Evolutionary conservation across 169 alveolate species (phyloP).

Genomic region (Condylostoma magnum): DNA sequence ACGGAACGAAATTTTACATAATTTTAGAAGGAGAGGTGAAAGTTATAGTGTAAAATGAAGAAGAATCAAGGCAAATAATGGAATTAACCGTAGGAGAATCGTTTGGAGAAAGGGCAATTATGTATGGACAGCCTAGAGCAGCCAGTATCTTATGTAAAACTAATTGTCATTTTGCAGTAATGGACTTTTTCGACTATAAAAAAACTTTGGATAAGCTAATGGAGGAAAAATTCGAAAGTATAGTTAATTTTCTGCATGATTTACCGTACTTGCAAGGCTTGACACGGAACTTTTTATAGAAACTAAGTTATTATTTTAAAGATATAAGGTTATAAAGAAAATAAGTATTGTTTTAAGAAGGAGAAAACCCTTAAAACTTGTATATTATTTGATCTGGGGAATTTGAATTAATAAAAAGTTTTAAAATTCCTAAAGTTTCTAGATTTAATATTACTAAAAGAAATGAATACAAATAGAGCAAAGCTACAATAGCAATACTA

Average conservation of each 20-base stretch:
- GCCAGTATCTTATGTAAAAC: conserved; percentile 31
- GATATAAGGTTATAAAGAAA: conserved; percentile 21
- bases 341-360: conserved; percentile 32
- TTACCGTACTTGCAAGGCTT: conserved; percentile 25
- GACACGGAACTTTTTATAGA: conserved; percentile 15
- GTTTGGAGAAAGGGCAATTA: conserved; percentile 14
- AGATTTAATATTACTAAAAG: neutral
- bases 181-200: conserved; percentile 22
- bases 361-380: conserved; percentile 22
- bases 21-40: neutral
- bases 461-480: neutral
- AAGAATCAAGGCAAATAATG: neutral
- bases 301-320: conserved; percentile 29
- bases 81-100: conserved; percentile 6
- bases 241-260: conserved; percentile 29
- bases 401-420: conserved; percentile 31
- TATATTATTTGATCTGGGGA: conserved; percentile 38
- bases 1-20: conserved; percentile 3
- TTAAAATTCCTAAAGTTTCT: too few species aligned
- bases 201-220: conserved; percentile 12
- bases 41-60: conserved; percentile 6
- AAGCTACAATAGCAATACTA: neutral
- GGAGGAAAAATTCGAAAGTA: conserved; percentile 18
- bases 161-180: conserved; percentile 26
- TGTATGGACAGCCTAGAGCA: conserved; percentile 29